Conservation (phyloP, 179 eudicot species). For the Patellifolia procumbens region DNA sequence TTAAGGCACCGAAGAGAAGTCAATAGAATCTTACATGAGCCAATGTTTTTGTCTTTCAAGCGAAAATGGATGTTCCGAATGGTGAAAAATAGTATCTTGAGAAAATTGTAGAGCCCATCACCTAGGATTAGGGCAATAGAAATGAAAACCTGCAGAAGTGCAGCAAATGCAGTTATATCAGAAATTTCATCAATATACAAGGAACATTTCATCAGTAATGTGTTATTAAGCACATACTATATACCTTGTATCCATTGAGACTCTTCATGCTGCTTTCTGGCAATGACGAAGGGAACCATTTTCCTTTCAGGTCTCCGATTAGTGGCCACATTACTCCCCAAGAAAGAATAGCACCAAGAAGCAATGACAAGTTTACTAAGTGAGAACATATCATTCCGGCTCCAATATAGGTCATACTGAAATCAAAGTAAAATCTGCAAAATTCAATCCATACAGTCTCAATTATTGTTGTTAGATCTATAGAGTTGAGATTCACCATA, state of each 20-base stretch:
- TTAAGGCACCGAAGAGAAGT: too few relatives aligned
- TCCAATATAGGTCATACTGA: conserved; percentile 90
- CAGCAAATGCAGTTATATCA: conserved; percentile 1
- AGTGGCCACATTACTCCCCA: conserved; percentile 98
- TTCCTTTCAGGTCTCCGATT: conserved; percentile 58
- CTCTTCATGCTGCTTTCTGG: conserved; percentile 87
- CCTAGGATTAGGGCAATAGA: conserved; percentile 86
- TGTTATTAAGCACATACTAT: not conserved
- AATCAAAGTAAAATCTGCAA: conserved; percentile 94
- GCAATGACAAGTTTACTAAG: conserved; percentile 78
- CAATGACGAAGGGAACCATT: conserved; percentile 63
- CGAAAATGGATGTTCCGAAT: conserved; percentile 43
- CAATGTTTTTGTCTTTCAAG: conserved; percentile 37
- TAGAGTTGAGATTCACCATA: not conserved
- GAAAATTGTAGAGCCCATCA: conserved; percentile 83
- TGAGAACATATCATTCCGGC: conserved; percentile 99
- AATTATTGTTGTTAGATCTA: conserved; percentile 1
- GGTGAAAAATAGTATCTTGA: conserved; percentile 63
- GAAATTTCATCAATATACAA: not conserved
- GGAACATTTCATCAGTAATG: not conserved
- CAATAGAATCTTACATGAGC: conserved; percentile 29
- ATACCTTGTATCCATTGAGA: conserved; percentile 86
- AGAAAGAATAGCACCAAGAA: conserved; percentile 81
- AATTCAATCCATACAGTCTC: conserved; percentile 14
- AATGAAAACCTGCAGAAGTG: conserved; percentile 66